These are phyloP conservation scores for Nemania diffusa DNA, from an alignment of 2,329 filamentous ascomycete genomes.

Conservation along the genomic window DNA sequence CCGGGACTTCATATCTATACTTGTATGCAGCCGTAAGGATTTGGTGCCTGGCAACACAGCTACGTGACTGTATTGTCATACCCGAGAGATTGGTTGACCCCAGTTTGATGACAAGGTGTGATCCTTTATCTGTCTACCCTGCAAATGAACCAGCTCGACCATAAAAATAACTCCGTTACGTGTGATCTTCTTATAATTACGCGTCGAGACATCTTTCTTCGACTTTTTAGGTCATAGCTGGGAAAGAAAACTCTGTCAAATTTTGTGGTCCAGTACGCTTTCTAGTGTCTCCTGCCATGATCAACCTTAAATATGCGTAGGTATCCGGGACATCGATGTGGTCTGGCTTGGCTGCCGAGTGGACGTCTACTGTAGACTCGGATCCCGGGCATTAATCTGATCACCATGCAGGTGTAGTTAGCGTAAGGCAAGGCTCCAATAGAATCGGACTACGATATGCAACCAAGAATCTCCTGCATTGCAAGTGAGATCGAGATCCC, in stretches of 20 bases:
- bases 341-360: not conserved
- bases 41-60: not conserved
- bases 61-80: not conserved
- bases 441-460: not conserved
- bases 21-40: not conserved
- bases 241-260: too few species aligned
- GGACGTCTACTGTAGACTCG: not conserved
- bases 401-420: not conserved
- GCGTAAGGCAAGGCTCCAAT: not conserved
- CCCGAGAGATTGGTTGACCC: slow-evolving; percentile 21
- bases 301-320: not conserved
- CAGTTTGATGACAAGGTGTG: not conserved
- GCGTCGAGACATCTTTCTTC: not conserved
- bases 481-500: not conserved
- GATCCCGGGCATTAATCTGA: not conserved
- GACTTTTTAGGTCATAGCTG: too few species aligned
- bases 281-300: too few species aligned
- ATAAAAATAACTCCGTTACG: not conserved
- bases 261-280: not conserved
- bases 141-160: not conserved
- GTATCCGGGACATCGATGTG: not conserved
- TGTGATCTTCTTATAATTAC: not conserved
- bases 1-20: too few species aligned
- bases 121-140: not conserved
- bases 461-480: not conserved